Conservation (phyloP, 2,329 filamentous ascomycete genomes). For the Apiospora marii region DNA sequence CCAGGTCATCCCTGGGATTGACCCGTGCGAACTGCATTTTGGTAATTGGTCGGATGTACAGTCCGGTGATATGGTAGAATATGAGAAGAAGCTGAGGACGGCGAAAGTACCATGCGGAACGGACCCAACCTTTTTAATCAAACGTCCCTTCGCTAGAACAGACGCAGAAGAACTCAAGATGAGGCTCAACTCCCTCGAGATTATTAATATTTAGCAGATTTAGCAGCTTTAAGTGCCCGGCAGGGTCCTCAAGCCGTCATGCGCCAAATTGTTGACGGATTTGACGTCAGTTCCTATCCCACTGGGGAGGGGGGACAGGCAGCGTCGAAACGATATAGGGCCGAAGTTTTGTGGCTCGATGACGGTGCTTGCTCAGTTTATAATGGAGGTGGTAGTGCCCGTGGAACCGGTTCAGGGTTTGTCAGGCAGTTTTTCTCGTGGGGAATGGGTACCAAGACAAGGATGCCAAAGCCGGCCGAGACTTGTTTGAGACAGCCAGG, state of each 20-base stretch:
- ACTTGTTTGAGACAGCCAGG: constrained; percentile 1
- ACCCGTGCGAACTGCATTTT: constrained; percentile 5
- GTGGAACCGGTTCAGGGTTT: neutral
- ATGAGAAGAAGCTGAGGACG: neutral
- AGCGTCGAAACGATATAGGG: neutral
- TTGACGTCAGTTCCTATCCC: constrained; percentile 11
- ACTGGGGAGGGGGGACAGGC: neutral
- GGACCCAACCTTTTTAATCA: neutral
- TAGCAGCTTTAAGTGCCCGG: neutral
- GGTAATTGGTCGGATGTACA: neutral
- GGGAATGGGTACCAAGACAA: neutral
- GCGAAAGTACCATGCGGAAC: neutral
- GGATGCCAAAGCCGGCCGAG: neutral
- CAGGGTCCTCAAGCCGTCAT: constrained; percentile 7
- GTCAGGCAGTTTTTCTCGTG: neutral
- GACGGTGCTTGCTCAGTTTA: neutral
- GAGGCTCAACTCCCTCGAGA: neutral
- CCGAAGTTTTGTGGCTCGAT: constrained; percentile 15
- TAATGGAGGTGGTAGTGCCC: constrained; percentile 4
- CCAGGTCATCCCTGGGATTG: constrained; percentile 8
- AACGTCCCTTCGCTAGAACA: neutral
- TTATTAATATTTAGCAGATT: neutral
- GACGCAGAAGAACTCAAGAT: neutral
- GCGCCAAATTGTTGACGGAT: neutral
- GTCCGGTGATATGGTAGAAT: too few species aligned